These are phyloP conservation scores for Lophiotrema nucula DNA, from an alignment of 495 filamentous ascomycete genomes.

Conservation along the genomic window DNA sequence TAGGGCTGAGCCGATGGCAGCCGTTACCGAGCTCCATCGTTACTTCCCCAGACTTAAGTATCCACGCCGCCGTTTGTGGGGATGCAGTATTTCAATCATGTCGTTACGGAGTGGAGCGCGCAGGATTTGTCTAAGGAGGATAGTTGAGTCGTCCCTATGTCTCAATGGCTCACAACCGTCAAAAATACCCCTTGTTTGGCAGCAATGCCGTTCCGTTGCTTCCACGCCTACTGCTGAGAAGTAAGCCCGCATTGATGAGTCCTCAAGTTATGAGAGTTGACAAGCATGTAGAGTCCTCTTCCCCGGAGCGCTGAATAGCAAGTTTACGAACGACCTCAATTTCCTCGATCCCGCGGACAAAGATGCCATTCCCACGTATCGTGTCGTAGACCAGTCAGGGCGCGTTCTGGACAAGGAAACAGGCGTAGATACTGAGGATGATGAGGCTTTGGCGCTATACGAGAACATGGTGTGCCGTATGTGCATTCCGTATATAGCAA, in stretches of 20 bases:
- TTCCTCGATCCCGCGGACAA: conserved; percentile 67
- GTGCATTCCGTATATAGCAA: conserved; percentile 8
- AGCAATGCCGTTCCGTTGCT: conserved; percentile 23
- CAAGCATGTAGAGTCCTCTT: conserved; percentile 68
- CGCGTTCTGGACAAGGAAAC: conserved; percentile 68
- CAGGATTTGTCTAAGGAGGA: neutral
- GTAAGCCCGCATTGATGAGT: conserved; percentile 3
- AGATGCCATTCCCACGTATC: conserved; percentile 79
- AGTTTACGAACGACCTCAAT: conserved; percentile 74
- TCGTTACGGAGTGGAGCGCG: conserved; percentile 22
- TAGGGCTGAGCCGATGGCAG: conserved; percentile 25
- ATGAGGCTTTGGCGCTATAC: conserved; percentile 65
- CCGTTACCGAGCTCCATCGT: conserved; percentile 24
- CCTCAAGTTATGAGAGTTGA: conserved; percentile 4
- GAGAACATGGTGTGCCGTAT: conserved; percentile 65
- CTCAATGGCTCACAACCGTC: conserved; percentile 15
- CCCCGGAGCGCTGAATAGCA: conserved; percentile 90
- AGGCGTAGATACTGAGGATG: conserved; percentile 60
- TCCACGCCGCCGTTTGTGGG: neutral
- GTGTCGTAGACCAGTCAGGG: conserved; percentile 81
- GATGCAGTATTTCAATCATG: conserved; percentile 16
- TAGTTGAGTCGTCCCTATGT: neutral
- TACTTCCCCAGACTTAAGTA: conserved; percentile 19
- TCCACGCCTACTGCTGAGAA: conserved; percentile 28
- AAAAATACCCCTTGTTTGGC: conserved; percentile 10